phyloP scores from a whole-genome alignment of 1,284 basidiomycete genomes.

The Cryptococcus hybrid region DNA sequence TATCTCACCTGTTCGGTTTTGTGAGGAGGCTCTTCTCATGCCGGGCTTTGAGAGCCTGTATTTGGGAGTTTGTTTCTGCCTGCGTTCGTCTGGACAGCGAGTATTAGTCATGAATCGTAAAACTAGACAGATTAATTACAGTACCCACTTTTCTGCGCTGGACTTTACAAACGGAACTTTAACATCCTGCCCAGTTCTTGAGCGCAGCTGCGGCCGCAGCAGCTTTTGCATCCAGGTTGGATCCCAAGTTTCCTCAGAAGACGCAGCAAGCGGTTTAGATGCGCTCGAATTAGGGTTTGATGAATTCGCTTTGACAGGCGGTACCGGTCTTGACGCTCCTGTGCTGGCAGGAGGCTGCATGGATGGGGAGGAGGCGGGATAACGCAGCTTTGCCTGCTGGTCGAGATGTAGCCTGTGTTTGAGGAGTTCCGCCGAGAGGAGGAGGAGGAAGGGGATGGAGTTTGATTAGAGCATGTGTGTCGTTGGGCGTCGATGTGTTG shows the following conservation, averaged over 20 bases:
- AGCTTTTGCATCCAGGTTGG: constrained; percentile 33
- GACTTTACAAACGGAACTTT: constrained; percentile 48
- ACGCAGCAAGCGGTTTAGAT: too few relatives aligned
- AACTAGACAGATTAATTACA: neutral
- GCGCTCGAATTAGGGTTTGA: neutral
- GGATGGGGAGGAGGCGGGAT: constrained; percentile 22
- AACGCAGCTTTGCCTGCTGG: constrained; percentile 27
- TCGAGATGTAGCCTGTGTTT: constrained; percentile 8
- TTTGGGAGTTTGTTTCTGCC: constrained; percentile 40
- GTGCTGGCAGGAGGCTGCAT: neutral
- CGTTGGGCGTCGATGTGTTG: constrained; percentile 33
- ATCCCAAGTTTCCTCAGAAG: too few relatives aligned
- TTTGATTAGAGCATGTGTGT: constrained; percentile 29
- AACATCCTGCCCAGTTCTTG: constrained; percentile 45
- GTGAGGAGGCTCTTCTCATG: constrained; percentile 48
- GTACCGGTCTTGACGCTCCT: constrained; percentile 7
- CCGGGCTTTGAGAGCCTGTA: constrained; percentile 44
- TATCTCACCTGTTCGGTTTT: constrained; percentile 50
- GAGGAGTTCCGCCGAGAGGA: constrained; percentile 22
- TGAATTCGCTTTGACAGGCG: constrained; percentile 4
- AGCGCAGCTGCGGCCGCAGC: constrained; percentile 45
- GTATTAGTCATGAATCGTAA: neutral
- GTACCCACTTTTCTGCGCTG: constrained; percentile 43
- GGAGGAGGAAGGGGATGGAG: constrained; percentile 11
- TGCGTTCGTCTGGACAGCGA: constrained; percentile 34